Conservation (phyloP, 2,329 filamentous ascomycete genomes). For the Calonectria pseudoturangicola region DNA sequence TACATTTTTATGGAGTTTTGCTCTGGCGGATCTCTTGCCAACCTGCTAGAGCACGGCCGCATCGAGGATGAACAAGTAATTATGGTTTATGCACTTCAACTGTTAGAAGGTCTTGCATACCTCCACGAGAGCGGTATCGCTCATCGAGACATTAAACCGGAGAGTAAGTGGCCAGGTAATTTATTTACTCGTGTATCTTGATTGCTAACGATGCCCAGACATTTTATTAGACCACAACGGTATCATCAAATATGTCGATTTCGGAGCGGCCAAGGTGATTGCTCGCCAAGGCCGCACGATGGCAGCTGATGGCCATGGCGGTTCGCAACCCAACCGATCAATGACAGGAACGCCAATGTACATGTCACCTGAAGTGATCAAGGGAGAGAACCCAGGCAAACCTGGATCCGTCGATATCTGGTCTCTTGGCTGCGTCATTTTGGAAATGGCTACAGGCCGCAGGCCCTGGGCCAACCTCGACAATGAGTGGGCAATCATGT, state of each 20-base stretch:
- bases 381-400: slow-evolving; percentile 86
- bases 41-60: slow-evolving; percentile 92
- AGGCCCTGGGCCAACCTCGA: slow-evolving; percentile 96
- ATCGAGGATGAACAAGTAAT: slow-evolving; percentile 99
- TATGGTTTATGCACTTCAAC: slow-evolving; percentile 95
- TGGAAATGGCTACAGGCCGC: slow-evolving; percentile 97
- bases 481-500: slow-evolving; percentile 99
- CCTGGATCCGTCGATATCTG: slow-evolving; percentile 95
- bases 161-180: slow-evolving; percentile 78
- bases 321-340: slow-evolving; percentile 83
- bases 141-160: slow-evolving; percentile 98
- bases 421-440: slow-evolving; percentile 96
- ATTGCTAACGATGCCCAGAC: slow-evolving; percentile 70
- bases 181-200: background rate
- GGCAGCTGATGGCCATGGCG: slow-evolving; percentile 75
- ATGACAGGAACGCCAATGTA: slow-evolving; percentile 99
- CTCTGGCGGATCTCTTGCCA: slow-evolving; percentile 93
- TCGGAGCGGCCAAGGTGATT: slow-evolving; percentile 97
- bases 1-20: slow-evolving; percentile 99
- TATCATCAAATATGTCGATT: slow-evolving; percentile 99
- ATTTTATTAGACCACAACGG: slow-evolving; percentile 98
- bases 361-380: slow-evolving; percentile 99
- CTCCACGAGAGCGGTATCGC: slow-evolving; percentile 94
- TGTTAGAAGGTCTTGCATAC: slow-evolving; percentile 95
- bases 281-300: slow-evolving; percentile 94